Conservation (phyloP, 495 filamentous ascomycete species). For the Chlorociboria aeruginascens region DNA sequence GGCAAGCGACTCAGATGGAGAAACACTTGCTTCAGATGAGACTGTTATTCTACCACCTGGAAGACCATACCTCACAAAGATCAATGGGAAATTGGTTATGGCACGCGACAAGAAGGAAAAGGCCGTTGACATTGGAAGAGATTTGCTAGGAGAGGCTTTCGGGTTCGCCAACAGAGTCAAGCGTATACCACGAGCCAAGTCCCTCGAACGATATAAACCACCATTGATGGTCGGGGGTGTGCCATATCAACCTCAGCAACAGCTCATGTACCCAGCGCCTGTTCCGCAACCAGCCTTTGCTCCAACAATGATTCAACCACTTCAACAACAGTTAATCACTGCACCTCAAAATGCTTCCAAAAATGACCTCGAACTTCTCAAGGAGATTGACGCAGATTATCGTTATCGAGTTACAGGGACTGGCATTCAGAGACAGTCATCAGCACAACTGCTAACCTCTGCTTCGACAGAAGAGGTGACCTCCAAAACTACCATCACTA, state of each 20-base stretch:
- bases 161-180: background rate
- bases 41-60: slow-evolving; percentile 10
- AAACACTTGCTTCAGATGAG: background rate
- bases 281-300: slow-evolving; percentile 8
- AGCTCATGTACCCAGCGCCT: slow-evolving; percentile 1
- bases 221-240: slow-evolving; percentile 9
- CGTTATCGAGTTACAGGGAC: too few species aligned
- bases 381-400: slow-evolving; percentile 7
- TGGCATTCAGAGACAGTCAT: too few species aligned
- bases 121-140: background rate
- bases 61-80: slow-evolving; percentile 15
- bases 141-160: slow-evolving; percentile 15
- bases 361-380: slow-evolving; percentile 8
- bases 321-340: background rate
- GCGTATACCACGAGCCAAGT: slow-evolving; percentile 4
- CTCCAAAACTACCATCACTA: slow-evolving; percentile 7
- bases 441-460: too few species aligned
- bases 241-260: slow-evolving; percentile 6
- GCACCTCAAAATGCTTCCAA: background rate
- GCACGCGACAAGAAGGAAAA: slow-evolving; percentile 13
- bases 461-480: background rate
- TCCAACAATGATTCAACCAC: background rate
- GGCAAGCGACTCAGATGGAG: too few species aligned
- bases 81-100: slow-evolving; percentile 20
- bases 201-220: slow-evolving; percentile 1